Percentiles rank a stretch among this genome's conserved stretches.
Conservation (phyloP, 129 eudicot genomes). For the Tagetes patula region DNA sequence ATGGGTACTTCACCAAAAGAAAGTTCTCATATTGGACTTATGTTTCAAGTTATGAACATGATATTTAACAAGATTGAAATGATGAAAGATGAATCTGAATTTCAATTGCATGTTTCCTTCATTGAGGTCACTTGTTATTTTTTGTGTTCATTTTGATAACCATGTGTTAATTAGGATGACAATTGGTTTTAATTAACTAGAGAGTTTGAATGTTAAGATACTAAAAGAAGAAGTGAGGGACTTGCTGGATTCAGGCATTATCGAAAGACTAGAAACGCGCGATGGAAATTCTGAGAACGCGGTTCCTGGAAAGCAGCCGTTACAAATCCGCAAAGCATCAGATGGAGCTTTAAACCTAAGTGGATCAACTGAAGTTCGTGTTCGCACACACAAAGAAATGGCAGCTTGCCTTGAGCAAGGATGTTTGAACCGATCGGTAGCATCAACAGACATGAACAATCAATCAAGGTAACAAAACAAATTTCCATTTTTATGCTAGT, state of each 20-base stretch:
- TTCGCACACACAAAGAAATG: conserved; percentile 87
- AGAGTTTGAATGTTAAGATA: conserved; percentile 48
- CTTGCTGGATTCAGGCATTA: conserved; percentile 67
- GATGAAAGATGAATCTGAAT: conserved; percentile 64
- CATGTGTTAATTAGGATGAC: not conserved
- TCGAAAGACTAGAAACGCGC: conserved; percentile 51
- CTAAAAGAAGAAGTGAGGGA: conserved; percentile 97
- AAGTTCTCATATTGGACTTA: conserved; percentile 64
- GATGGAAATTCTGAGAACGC: conserved; percentile 59
- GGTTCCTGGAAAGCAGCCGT: conserved; percentile 65
- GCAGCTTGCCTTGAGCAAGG: conserved; percentile 92
- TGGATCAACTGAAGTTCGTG: conserved; percentile 80
- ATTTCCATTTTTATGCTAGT: not conserved
- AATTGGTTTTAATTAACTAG: conserved; percentile 31
- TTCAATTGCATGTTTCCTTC: conserved; percentile 89
- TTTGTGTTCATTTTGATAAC: not conserved
- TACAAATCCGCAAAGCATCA: conserved; percentile 87
- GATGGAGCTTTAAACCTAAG: conserved; percentile 80
- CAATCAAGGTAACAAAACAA: conserved; percentile 63
- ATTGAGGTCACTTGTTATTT: conserved; percentile 64
- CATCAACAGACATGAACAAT: conserved; percentile 95
- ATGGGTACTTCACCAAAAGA: conserved; percentile 91
- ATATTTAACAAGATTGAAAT: conserved; percentile 76
- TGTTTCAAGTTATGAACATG: conserved; percentile 69
- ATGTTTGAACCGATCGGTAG: conserved; percentile 82